A percentile compares a stretch with the other conserved stretches of the same genome.
Conservation (phyloP, 768 basidiomycete genomes). For the Lanmaoa pseudosensibilis region DNA sequence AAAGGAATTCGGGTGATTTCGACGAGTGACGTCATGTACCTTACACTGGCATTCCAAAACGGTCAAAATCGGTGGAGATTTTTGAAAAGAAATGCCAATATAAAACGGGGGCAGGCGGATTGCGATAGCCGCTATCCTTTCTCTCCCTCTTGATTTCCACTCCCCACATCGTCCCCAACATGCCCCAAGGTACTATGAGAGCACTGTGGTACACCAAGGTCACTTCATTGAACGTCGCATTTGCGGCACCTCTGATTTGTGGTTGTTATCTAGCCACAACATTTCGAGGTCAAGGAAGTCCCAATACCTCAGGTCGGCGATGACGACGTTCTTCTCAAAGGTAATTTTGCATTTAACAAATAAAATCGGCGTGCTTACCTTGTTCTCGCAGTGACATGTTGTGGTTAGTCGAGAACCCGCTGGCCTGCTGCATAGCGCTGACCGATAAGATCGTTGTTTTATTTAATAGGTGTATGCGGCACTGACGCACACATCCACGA, state of each 20-base stretch:
- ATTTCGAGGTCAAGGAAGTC: slow-evolving; percentile 68
- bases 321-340: slow-evolving; percentile 76
- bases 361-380: slow-evolving; percentile 1
- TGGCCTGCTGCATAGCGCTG: neutral
- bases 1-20: slow-evolving; percentile 6
- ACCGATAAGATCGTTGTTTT: neutral
- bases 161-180: slow-evolving; percentile 23
- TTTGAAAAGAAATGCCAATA: slow-evolving; percentile 15
- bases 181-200: slow-evolving; percentile 68
- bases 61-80: slow-evolving; percentile 1
- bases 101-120: slow-evolving; percentile 18
- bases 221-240: slow-evolving; percentile 11
- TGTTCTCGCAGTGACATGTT: slow-evolving; percentile 38
- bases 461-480: slow-evolving; percentile 50
- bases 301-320: slow-evolving; percentile 65
- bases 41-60: slow-evolving; percentile 20
- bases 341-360: slow-evolving; percentile 32
- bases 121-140: neutral
- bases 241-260: slow-evolving; percentile 10
- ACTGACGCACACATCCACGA: slow-evolving; percentile 68
- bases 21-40: slow-evolving; percentile 29
- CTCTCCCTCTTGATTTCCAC: slow-evolving; percentile 4
- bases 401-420: slow-evolving; percentile 34
- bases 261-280: slow-evolving; percentile 47
- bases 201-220: slow-evolving; percentile 74